Percentiles rank a stretch among this genome's conserved stretches.
Conservation (phyloP, 257 asterid species). For the Nicotiana undulata region DNA sequence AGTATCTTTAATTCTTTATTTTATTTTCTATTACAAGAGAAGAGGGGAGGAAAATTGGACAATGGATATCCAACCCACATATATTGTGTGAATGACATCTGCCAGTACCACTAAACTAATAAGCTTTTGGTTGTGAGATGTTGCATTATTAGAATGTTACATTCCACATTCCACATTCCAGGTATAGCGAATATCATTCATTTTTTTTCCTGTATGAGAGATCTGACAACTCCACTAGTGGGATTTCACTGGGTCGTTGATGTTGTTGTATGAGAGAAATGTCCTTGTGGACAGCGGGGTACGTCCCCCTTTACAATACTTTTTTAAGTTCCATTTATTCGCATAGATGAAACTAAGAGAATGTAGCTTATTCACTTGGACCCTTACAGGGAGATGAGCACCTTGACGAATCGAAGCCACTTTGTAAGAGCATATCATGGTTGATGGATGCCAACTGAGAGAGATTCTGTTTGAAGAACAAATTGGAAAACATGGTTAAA, state of each 20-base stretch:
- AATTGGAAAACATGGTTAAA: neutral
- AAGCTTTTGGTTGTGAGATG: neutral
- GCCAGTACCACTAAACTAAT: neutral
- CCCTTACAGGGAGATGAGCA: conserved; percentile 53
- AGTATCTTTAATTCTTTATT: neutral
- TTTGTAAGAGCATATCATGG: conserved; percentile 78
- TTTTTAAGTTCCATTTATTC: neutral
- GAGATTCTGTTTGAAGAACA: conserved; percentile 53
- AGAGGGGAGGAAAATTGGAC: neutral
- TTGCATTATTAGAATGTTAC: neutral
- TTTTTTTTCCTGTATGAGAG: neutral
- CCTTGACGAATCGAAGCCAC: conserved; percentile 56
- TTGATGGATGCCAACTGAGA: conserved; percentile 91
- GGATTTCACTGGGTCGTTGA: no score
- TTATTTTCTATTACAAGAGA: neutral
- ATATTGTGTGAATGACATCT: neutral
- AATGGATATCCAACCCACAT: neutral
- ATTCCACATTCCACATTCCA: neutral
- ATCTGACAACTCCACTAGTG: no score
- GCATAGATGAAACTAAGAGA: neutral
- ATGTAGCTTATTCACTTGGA: conserved; percentile 14
- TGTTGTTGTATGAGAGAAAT: neutral
- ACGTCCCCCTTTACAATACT: neutral
- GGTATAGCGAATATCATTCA: neutral
- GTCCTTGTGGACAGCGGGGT: neutral